Base-by-base conservation (phyloP, 768 basidiomycete species). In the Russula compacta region DNA sequence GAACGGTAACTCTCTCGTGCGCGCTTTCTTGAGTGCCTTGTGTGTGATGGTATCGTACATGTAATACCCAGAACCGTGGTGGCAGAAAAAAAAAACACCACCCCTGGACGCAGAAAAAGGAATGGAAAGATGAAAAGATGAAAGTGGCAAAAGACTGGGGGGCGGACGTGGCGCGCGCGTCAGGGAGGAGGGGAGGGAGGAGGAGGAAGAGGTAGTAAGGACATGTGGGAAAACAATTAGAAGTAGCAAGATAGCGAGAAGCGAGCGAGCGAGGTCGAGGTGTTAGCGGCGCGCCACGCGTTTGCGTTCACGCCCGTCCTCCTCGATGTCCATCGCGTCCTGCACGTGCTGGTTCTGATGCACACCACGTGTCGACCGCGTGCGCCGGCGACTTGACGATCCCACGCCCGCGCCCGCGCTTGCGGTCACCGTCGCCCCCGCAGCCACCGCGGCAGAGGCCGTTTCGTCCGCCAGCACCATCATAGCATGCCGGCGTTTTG, bases 401-500 rank as follows among this genome's bases (percentile, higher is more conserved):
- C 69, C 72, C 6, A 71, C 70, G 40, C 70, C 72, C 33, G 71
- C 70, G 42, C 71, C 72, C 24, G 76, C 67, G 32, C 75, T 74
- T 0, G 78, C 65, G 12, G 79, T 32, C 10, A 58, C 46, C 7
- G 65, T 10, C 21, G 46, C 24, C 19, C 46, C 12, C 0, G 77
- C 65, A 12, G 79, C 48, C n/a, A 59, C 53, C 8, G 65, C 64
- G 3, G 65, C 66, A 2, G 79, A 67, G 15, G 76, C 67, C 0
- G 84, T 74, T 65, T 89, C 87, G 3, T 86, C 78, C 78, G 61
- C 38, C 3, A 85, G 81, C 80, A 87, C 83, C 84, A 89, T 87
- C 68, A 86, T 79, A 0, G 86, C 85, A 66, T 91, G 86, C 38
- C 89, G 80, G 8, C 89, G 83, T 72, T 91, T 91, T 1, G 81